Percentiles rank a stretch among this genome's conserved stretches.
Evolutionary conservation across 2,329 filamentous ascomycete genomes (phyloP).

Genomic region (Aurifilum marmelostoma): DNA sequence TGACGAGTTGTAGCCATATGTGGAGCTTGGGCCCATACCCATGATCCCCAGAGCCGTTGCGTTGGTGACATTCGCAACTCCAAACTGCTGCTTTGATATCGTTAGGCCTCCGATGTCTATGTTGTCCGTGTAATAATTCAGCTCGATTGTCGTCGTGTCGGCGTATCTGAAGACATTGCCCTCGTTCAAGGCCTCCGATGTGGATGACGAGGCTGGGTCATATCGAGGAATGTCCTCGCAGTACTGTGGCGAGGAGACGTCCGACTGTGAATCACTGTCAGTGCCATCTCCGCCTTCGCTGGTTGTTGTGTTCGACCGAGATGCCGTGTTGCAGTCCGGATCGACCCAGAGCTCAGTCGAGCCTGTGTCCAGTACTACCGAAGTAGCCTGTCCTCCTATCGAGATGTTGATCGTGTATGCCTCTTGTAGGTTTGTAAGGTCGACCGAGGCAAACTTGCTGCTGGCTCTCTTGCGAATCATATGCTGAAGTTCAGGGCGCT

Average conservation of each 20-base stretch:
- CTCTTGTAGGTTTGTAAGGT: neutral
- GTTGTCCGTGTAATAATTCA: slow-evolving; percentile 9
- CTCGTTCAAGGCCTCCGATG: neutral
- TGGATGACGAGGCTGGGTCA: slow-evolving; percentile 12
- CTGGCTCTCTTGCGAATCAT: neutral
- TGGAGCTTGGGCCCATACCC: slow-evolving; percentile 5
- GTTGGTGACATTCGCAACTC: slow-evolving; percentile 13
- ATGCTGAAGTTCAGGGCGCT: neutral
- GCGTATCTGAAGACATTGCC: neutral
- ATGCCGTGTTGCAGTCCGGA: slow-evolving; percentile 19
- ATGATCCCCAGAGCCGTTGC: slow-evolving; percentile 3
- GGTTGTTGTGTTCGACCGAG: neutral
- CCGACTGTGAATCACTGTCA: neutral
- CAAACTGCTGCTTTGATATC: slow-evolving; percentile 14
- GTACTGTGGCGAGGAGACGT: slow-evolving; percentile 8
- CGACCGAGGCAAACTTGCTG: neutral
- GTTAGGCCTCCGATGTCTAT: slow-evolving; percentile 18
- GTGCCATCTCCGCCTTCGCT: neutral
- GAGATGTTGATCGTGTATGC: slow-evolving; percentile 17
- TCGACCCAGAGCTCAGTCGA: slow-evolving; percentile 33
- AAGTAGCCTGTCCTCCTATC: slow-evolving; percentile 25
- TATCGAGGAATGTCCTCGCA: slow-evolving; percentile 16
- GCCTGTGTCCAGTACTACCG: slow-evolving; percentile 34
- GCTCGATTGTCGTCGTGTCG: neutral
- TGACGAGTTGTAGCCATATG: neutral